phyloP scores from a whole-genome alignment of 805 yeast species.

The Komagataella populi region DNA sequence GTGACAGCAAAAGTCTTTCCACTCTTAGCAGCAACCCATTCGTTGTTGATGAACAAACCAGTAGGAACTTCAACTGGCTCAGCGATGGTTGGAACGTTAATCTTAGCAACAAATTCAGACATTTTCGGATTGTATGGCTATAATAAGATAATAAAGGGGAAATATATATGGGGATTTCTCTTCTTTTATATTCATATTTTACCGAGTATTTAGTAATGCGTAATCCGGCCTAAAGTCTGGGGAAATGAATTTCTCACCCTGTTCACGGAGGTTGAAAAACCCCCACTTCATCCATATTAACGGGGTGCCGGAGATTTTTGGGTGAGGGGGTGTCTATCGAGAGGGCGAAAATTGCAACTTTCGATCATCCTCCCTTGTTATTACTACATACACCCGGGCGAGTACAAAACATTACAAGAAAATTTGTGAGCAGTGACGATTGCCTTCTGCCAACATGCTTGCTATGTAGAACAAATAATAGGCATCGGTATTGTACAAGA shows the following conservation, averaged over 20 bases:
- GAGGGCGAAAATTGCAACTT: too few species aligned
- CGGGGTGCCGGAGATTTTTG: not conserved
- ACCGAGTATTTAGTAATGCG: not conserved
- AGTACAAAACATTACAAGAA: not conserved
- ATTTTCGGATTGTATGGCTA: not conserved
- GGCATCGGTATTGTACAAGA: not conserved
- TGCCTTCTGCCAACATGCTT: not conserved
- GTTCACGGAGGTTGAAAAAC: not conserved
- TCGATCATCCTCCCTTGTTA: not conserved
- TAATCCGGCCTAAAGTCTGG: not conserved
- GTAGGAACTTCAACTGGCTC: slow-evolving; percentile 20
- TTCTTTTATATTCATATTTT: not conserved
- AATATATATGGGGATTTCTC: not conserved
- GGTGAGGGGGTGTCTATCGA: not conserved
- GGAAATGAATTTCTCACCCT: not conserved
- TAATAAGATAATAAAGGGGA: not conserved
- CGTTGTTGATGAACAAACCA: slow-evolving; percentile 49
- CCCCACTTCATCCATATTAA: not conserved
- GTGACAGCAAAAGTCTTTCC: slow-evolving; percentile 38
- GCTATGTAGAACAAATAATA: not conserved
- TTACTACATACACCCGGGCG: not conserved
- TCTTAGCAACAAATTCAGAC: slow-evolving; percentile 3
- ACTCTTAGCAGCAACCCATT: slow-evolving; percentile 23
- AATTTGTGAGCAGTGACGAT: not conserved
- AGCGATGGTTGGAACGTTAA: slow-evolving; percentile 17